A percentile compares a stretch with the other conserved stretches of the same genome.
These are phyloP conservation scores for Coniella vitis DNA, from an alignment of 2,329 filamentous ascomycete genomes.

Conservation along the genomic window DNA sequence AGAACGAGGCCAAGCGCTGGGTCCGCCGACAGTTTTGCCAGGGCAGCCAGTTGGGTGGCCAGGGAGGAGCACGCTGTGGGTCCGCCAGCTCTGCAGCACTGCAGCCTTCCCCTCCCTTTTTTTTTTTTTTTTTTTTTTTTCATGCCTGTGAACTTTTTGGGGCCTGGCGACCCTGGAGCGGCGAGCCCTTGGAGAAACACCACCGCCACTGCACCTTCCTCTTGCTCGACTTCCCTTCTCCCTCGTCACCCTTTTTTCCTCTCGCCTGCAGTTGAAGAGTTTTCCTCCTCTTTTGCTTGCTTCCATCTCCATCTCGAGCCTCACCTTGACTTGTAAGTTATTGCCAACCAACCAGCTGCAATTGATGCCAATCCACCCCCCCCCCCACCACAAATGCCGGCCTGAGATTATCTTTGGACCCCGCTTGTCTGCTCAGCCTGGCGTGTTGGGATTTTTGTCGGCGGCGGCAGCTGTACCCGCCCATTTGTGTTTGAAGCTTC, in stretches of 20 bases:
- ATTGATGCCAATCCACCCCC: too few species aligned
- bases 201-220: conserved; percentile 7
- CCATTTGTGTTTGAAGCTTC: neutral
- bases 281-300: conserved; percentile 18
- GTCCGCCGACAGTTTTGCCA: neutral
- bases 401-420: too few species aligned
- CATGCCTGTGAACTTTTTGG: conserved; percentile 14
- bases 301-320: conserved; percentile 22
- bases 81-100: neutral
- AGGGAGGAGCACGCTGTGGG: neutral
- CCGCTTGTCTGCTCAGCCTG: neutral
- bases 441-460: too few species aligned
- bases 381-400: too few species aligned
- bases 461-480: too few species aligned
- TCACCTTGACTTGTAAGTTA: conserved; percentile 14
- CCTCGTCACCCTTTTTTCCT: conserved; percentile 12
- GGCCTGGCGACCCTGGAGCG: too few species aligned
- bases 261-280: too few species aligned
- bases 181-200: conserved; percentile 4
- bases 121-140: neutral
- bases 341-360: neutral
- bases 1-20: neutral
- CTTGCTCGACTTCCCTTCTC: conserved; percentile 20
- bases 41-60: neutral
- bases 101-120: neutral